Base-by-base conservation (phyloP, 2,329 filamentous ascomycete genomes). In the Claviceps purpurea region DNA sequence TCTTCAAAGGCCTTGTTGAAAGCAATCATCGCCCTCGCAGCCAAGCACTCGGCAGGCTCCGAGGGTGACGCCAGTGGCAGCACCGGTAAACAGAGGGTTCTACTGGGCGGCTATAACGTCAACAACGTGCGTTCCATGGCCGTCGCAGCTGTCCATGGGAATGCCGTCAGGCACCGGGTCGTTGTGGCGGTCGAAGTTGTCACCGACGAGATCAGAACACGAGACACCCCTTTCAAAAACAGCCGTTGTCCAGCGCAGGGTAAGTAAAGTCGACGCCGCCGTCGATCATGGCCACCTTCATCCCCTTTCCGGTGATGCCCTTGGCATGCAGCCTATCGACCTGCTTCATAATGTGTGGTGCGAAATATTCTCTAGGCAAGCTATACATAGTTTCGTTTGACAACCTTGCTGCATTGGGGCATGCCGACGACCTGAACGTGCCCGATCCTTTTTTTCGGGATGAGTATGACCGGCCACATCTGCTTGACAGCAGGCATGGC, bases 181-280 rank as follows among this genome's bases (percentile, higher is more conserved):
- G n/a, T 61, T 62, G 5, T 53, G 50, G 6, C 62, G 64, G 24
- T 61, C 61, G 26, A 55, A 62, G 16, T 47, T 49, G 51, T 74
- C 68, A 11, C 71, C 71, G 3, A 71, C 65, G 47, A 75, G 61
- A 42, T 74, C 73, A 34, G 63, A 65, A 62, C 7, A 76, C 68
- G 13, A 74, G 64, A 55, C 65, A 74, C 0, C 71, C 72, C 24
- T 46, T 20, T 3, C 74, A 74, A 54, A 74, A 75, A 49, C 73
- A 70, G 5, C 26, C 26, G 8, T 39, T 22, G 14, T 81, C 82
- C 0, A 85, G 73, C 22, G 78, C 76, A 2, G 78, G 76, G 58
- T 84, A 80, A 0, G 66, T 73, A 59, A 83, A 84, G 60, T 85
- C 80, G 46, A 82, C 66, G 58, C 76, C 76, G 22, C 70, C 74